Evolutionary conservation across 768 basidiomycete genomes (phyloP).

Genomic region (Lactifluus volemus): DNA sequence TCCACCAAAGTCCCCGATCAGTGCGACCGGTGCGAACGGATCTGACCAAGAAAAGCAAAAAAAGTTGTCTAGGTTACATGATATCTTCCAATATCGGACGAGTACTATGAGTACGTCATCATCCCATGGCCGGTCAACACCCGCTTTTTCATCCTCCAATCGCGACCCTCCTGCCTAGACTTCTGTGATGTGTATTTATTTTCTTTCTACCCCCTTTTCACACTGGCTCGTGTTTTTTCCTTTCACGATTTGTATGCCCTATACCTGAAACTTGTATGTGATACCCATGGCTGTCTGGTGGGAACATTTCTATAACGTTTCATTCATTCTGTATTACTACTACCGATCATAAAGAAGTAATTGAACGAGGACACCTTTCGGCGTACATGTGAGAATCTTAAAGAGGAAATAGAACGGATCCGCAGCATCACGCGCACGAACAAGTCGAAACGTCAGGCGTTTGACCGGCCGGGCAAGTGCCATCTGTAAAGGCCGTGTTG

Average conservation of each 20-base stretch:
- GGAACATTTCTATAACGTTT: not conserved
- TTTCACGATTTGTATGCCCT: constrained; percentile 4
- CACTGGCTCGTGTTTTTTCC: not conserved
- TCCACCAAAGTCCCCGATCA: constrained; percentile 18
- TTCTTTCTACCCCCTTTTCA: not conserved
- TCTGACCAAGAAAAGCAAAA: constrained; percentile 40
- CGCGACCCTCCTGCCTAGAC: constrained; percentile 9
- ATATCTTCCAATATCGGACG: constrained; percentile 76
- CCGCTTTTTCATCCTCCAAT: constrained; percentile 2
- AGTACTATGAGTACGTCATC: constrained; percentile 48
- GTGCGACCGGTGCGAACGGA: constrained; percentile 18
- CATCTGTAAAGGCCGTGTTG: constrained; percentile 24
- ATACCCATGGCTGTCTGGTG: not conserved
- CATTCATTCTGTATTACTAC: constrained; percentile 2
- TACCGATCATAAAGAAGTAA: not conserved
- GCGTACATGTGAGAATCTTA: not conserved
- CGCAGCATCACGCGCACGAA: constrained; percentile 26
- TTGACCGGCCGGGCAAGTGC: constrained; percentile 39
- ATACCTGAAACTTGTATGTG: constrained; percentile 15
- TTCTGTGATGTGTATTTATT: not conserved
- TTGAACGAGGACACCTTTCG: no score
- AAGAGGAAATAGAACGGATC: not conserved
- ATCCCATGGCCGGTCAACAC: constrained; percentile 19
- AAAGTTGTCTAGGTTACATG: constrained; percentile 64
- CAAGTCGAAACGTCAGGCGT: constrained; percentile 35